Conservation (phyloP, 164 flowering plant species). For the grape (Vitis vinifera) region DNA sequence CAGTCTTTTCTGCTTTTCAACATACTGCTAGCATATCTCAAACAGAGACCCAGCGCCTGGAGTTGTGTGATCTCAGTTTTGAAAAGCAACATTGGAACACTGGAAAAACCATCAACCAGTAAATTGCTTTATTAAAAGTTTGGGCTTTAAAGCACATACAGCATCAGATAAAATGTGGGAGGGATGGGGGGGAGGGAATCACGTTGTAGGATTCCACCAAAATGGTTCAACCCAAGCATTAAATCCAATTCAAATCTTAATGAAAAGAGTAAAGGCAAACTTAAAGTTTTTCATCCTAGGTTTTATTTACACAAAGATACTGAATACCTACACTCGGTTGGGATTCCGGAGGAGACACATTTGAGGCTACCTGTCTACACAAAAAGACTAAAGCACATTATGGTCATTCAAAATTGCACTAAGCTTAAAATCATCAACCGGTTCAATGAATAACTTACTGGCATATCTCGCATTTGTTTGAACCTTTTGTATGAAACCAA, state of each 20-base stretch:
- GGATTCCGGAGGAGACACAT: constrained; percentile 62
- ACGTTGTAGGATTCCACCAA: too few species aligned
- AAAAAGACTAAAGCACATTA: constrained; percentile 8
- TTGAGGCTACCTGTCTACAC: constrained; percentile 63
- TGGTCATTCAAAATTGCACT: background rate
- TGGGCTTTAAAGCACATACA: too few species aligned
- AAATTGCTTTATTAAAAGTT: background rate
- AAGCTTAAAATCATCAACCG: background rate
- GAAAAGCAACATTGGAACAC: too few species aligned
- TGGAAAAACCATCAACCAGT: background rate
- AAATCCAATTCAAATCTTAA: background rate
- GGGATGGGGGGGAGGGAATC: too few species aligned
- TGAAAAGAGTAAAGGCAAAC: too few species aligned
- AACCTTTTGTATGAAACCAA: constrained; percentile 77
- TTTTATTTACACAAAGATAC: constrained; percentile 2
- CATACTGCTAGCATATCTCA: too few species aligned
- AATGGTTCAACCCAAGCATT: background rate
- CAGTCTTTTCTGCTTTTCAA: too few species aligned
- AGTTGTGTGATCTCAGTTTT: too few species aligned
- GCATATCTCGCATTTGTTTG: constrained; percentile 87
- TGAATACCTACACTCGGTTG: constrained; percentile 52
- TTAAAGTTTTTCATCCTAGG: background rate
- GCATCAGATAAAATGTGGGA: too few species aligned
- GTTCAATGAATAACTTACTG: constrained; percentile 48
- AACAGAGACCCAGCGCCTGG: too few species aligned